phyloP scores from a whole-genome alignment of 306 rosid genomes.

The Cicer cuneatum region DNA sequence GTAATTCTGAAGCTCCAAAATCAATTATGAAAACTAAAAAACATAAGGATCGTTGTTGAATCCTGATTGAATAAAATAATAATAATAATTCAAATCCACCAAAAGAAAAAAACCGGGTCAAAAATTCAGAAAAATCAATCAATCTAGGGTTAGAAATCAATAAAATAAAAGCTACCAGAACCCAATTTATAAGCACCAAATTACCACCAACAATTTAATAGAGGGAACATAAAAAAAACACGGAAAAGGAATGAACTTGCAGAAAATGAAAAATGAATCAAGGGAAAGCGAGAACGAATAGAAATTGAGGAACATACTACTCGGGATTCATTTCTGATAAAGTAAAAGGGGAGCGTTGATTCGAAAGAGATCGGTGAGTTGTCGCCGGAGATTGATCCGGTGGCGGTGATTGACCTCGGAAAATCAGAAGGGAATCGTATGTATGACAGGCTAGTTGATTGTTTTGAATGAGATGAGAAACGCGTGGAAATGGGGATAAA shows the following conservation, averaged over 20 bases:
- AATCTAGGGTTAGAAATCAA: conserved; percentile 51
- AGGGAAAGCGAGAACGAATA: not conserved
- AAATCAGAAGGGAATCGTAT: conserved; percentile 39
- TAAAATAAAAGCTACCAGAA: not conserved
- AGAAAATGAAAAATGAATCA: not conserved
- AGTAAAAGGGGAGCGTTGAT: conserved; percentile 9
- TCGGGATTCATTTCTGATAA: conserved; percentile 51
- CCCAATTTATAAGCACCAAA: not conserved
- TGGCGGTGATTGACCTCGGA: conserved; percentile 28
- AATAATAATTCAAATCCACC: not conserved
- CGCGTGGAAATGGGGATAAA: conserved; percentile 41
- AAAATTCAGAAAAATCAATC: conserved; percentile 19
- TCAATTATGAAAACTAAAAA: conserved; percentile 12
- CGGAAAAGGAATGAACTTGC: conserved; percentile 17
- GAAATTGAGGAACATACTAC: conserved; percentile 43
- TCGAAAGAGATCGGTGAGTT: conserved; percentile 31
- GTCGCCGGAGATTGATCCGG: conserved; percentile 34
- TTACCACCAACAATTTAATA: conserved; percentile 2
- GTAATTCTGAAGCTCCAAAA: conserved; percentile 16
- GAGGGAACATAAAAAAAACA: not conserved
- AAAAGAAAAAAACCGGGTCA: not conserved
- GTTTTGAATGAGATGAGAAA: conserved; percentile 28
- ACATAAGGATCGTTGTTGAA: not conserved
- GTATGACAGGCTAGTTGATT: conserved; percentile 28
- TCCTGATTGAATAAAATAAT: not conserved